Base-by-base conservation (phyloP, 2,329 filamentous ascomycete species). In the Exserohilum rostratum region DNA sequence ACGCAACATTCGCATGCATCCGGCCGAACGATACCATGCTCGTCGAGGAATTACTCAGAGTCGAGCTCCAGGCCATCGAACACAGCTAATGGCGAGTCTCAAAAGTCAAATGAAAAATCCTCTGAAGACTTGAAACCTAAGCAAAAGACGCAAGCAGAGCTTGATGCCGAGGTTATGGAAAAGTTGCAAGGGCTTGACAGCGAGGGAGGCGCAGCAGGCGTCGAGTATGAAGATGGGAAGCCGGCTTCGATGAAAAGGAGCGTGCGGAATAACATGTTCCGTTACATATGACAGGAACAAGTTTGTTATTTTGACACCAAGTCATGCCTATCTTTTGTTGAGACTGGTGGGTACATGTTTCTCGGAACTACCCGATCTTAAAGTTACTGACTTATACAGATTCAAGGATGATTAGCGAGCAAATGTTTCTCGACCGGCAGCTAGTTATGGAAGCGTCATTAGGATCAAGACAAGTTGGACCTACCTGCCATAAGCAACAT, bases 211-310 rank as follows among this genome's bases (percentile, higher is more conserved):
- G 83, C 83, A 22, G 80, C 88, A 3, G 90, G 89, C 0, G 77
- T 93, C 4, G 89, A 92, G 72, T 88, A 90, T 56, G 90, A 93
- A 71, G 83, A 90, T 63, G 90, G 90, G 0, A 83, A 87, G 70
- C 85, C 90, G 0, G 85, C 85, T 5, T 80, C 87, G 0, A 87
- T 93, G 82, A 92, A 91, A 76, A 79, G 89, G 45, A 83, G 87
- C 31, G 90, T 93, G 10, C 87, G 83, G 70, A 85, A 87, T 47
- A 91, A 91, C 64, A 91, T 91, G 88, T 92, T 92, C 70, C 79
- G 88, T 13, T 83, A 88, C 55, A 90, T 90, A 34, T 58, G 38
- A 51, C n/a, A 2, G 37, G 5, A 9, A 12, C 5, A 25, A 6
- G 5, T 3, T 6, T 13, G 15, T 3, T 25, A 17, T 20, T 18